Evolutionary conservation across 371 early-diverging fungal genomes (phyloP).

Genomic region (Saksenaea oblongispora): DNA sequence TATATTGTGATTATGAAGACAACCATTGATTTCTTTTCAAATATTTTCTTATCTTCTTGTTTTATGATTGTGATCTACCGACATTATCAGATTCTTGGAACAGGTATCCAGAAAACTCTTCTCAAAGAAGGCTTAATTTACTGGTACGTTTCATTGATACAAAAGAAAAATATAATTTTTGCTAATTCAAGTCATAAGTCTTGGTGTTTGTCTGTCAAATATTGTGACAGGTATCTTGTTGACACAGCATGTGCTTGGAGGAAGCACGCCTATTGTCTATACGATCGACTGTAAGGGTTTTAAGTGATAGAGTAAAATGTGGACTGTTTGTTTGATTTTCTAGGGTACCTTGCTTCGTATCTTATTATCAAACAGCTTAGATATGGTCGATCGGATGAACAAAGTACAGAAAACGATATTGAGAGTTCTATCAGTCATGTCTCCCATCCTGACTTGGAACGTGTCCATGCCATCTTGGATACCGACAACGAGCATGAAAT

Average conservation of each 20-base stretch:
- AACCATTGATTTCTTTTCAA: constrained; percentile 39
- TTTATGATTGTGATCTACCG: constrained; percentile 47
- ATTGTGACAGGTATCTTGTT: constrained; percentile 43
- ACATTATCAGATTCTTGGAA: constrained; percentile 39
- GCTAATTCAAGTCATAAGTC: constrained; percentile 17
- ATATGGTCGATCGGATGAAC: constrained; percentile 15
- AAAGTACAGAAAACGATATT: constrained; percentile 16
- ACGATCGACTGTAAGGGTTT: constrained; percentile 51
- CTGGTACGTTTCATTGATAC: constrained; percentile 22
- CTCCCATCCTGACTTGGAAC: background rate
- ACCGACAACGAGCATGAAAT: too few species aligned
- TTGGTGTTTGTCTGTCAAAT: constrained; percentile 50
- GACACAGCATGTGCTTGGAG: constrained; percentile 31
- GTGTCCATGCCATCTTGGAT: background rate
- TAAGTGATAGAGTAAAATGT: background rate
- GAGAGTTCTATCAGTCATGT: constrained; percentile 1
- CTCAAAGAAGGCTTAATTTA: constrained; percentile 45
- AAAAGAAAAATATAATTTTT: background rate
- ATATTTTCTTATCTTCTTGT: constrained; percentile 40
- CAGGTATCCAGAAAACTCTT: constrained; percentile 39
- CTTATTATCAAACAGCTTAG: constrained; percentile 48
- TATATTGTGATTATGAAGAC: constrained; percentile 40
- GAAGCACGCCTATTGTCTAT: constrained; percentile 43
- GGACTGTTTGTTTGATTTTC: background rate
- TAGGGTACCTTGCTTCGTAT: constrained; percentile 52